Conservation (phyloP, 108 stramenopile genomes). For the Nitzschia sp. region DNA sequence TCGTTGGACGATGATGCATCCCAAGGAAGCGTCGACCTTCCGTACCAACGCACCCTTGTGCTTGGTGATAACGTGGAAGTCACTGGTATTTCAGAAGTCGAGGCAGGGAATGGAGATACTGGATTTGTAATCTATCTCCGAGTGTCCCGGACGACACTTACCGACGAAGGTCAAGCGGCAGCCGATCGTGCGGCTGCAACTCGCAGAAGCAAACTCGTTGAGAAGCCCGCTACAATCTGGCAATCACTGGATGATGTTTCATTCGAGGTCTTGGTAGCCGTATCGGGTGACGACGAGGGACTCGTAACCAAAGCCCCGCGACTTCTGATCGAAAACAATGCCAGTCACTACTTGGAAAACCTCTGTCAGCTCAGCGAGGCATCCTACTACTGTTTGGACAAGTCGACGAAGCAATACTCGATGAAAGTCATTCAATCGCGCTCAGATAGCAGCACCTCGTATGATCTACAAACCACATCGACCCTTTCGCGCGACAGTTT, state of each 20-base stretch:
- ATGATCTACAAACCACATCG: neutral
- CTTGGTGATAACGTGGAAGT: conserved; percentile 7
- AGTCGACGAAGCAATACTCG: neutral
- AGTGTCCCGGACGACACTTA: neutral
- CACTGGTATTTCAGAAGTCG: neutral
- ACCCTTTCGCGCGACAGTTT: neutral
- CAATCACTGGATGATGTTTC: neutral
- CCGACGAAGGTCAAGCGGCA: neutral
- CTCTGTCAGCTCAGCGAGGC: conserved; percentile 13
- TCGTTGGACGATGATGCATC: too few relatives aligned
- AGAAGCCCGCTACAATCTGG: neutral
- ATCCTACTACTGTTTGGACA: conserved; percentile 12
- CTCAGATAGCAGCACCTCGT: neutral
- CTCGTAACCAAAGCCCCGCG: neutral
- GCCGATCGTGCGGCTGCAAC: neutral
- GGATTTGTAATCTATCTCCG: conserved; percentile 5
- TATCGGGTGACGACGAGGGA: neutral
- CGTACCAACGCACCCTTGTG: neutral
- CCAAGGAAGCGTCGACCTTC: too few relatives aligned
- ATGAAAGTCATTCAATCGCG: neutral
- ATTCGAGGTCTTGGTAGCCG: neutral
- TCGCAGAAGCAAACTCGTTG: neutral
- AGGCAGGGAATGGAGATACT: conserved; percentile 15
- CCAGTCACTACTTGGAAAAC: neutral
- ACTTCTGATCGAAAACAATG: conserved; percentile 3